Evolutionary conservation across 192 early-diverging fungal genomes (phyloP).

Genomic region (Backusella sp.): DNA sequence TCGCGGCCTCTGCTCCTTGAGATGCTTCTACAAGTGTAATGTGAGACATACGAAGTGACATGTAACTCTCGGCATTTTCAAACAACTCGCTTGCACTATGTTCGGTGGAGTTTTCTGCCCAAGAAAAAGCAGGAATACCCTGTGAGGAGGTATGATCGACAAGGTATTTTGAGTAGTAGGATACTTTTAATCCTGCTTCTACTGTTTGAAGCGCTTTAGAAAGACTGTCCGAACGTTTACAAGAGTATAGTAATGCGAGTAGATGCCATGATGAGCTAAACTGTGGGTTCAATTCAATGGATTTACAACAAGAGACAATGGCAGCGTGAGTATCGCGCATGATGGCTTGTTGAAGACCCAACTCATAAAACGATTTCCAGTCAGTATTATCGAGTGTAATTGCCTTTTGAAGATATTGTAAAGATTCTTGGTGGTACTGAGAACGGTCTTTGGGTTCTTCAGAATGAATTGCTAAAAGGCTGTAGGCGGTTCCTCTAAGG

Average conservation of each 20-base stretch:
- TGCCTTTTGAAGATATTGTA: slow-evolving; percentile 42
- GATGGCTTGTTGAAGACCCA: slow-evolving; percentile 63
- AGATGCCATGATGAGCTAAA: slow-evolving; percentile 72
- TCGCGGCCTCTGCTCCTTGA: slow-evolving; percentile 36
- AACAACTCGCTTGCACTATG: slow-evolving; percentile 51
- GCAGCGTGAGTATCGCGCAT: slow-evolving; percentile 59
- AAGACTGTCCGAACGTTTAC: slow-evolving; percentile 54
- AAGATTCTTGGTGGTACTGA: not conserved
- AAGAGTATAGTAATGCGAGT: slow-evolving; percentile 60
- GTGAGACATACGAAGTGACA: not conserved
- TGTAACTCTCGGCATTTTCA: slow-evolving; percentile 44
- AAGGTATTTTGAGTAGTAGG: not conserved
- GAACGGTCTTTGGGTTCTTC: not conserved
- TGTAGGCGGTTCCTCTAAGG: not conserved
- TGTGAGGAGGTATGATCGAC: not conserved
- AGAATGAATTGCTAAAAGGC: not conserved
- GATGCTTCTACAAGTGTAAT: slow-evolving; percentile 23
- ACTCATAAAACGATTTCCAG: slow-evolving; percentile 59
- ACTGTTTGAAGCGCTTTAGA: slow-evolving; percentile 58
- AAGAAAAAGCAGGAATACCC: not conserved
- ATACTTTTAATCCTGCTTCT: slow-evolving; percentile 53
- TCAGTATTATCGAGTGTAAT: slow-evolving; percentile 42
- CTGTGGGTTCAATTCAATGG: slow-evolving; percentile 49
- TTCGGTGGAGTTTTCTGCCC: slow-evolving; percentile 36
- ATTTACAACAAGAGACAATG: slow-evolving; percentile 47